These are phyloP conservation scores for Mortierella sp. DNA, from an alignment of 371 early-diverging fungal genomes.

Conservation along the genomic window DNA sequence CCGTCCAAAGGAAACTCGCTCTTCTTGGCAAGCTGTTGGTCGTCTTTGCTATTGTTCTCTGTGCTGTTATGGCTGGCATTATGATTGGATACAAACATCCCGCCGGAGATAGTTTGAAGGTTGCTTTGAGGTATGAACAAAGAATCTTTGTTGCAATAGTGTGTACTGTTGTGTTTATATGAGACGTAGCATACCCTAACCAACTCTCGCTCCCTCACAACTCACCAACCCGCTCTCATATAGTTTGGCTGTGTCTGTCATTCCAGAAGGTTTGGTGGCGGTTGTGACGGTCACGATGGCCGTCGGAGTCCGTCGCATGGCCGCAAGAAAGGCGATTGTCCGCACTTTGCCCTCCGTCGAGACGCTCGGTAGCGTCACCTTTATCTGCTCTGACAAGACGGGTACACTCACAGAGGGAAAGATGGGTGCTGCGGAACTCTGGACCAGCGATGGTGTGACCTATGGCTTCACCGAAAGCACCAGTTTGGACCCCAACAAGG, in stretches of 20 bases:
- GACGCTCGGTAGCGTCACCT: slow-evolving; percentile 93
- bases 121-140: slow-evolving; percentile 70
- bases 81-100: slow-evolving; percentile 73
- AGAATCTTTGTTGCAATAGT: background rate
- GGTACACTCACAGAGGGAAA: slow-evolving; percentile 97
- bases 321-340: slow-evolving; percentile 83
- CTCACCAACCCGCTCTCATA: too few relatives aligned
- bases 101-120: slow-evolving; percentile 60
- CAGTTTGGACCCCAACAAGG: slow-evolving; percentile 74
- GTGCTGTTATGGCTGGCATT: slow-evolving; percentile 86
- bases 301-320: slow-evolving; percentile 90
- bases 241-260: slow-evolving; percentile 84
- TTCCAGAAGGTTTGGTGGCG: slow-evolving; percentile 95
- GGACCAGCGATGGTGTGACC: slow-evolving; percentile 74
- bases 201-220: slow-evolving; percentile 58
- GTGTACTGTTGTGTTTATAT: slow-evolving; percentile 62
- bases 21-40: slow-evolving; percentile 73
- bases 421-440: slow-evolving; percentile 82
- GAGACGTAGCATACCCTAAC: slow-evolving; percentile 65
- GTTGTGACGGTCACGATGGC: slow-evolving; percentile 92
- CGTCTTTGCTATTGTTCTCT: slow-evolving; percentile 73
- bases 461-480: slow-evolving; percentile 79
- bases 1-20: slow-evolving; percentile 80
- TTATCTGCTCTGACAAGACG: slow-evolving; percentile 96
- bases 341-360: slow-evolving; percentile 93